These are phyloP conservation scores for Trichothecium roseum DNA, from an alignment of 2,329 filamentous ascomycete species.

Conservation along the genomic window DNA sequence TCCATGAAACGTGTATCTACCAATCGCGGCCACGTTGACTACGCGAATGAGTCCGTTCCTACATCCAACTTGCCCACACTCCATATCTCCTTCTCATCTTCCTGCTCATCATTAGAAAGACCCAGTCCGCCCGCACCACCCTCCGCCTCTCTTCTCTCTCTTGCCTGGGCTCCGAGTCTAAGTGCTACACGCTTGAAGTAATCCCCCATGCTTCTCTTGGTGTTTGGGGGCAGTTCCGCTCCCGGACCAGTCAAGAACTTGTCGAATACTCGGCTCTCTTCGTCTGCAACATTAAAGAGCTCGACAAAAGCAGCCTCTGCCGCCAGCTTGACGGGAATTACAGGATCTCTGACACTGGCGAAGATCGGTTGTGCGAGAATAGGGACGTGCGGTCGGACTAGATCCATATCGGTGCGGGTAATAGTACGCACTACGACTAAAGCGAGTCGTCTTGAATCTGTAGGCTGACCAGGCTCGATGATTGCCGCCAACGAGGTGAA, in stretches of 20 bases:
- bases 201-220: slow-evolving; percentile 85
- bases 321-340: slow-evolving; percentile 91
- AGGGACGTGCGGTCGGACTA: slow-evolving; percentile 71
- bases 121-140: slow-evolving; percentile 80
- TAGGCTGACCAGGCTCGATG: slow-evolving; percentile 67
- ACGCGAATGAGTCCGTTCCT: slow-evolving; percentile 32
- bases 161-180: slow-evolving; percentile 73
- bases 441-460: slow-evolving; percentile 75
- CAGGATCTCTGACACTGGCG: slow-evolving; percentile 75
- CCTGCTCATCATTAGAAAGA: slow-evolving; percentile 78
- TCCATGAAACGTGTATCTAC: not conserved
- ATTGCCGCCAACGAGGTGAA: slow-evolving; percentile 68
- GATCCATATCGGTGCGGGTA: slow-evolving; percentile 65
- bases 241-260: slow-evolving; percentile 70
- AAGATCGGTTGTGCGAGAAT: slow-evolving; percentile 79
- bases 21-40: not conserved
- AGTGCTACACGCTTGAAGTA: slow-evolving; percentile 93
- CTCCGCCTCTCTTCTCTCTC: slow-evolving; percentile 84
- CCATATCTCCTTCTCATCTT: slow-evolving; percentile 95
- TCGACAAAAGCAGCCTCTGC: slow-evolving; percentile 91
- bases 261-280: slow-evolving; percentile 79
- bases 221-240: slow-evolving; percentile 55
- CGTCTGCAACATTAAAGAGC: slow-evolving; percentile 81
- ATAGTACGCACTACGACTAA: slow-evolving; percentile 84
- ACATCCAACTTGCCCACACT: slow-evolving; percentile 86